Evolutionary conservation across 176 grass and related monocot genomes (phyloP).

Genomic region (Hyparrhenia diplandra): DNA sequence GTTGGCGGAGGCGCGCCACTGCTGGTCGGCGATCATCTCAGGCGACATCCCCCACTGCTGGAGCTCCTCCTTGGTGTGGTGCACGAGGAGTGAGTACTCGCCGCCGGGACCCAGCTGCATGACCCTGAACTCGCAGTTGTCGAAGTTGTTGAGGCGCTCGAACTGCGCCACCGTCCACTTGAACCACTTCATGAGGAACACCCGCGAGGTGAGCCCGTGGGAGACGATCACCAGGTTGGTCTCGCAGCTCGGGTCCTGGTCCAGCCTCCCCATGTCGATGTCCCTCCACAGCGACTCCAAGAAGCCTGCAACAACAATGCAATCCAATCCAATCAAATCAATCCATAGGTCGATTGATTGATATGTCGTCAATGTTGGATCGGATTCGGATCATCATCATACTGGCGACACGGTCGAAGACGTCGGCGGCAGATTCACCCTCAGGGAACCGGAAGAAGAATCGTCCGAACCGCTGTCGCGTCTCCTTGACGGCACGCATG

Average conservation of each 20-base stretch:
- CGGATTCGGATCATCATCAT: neutral
- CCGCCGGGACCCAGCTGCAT: conserved; percentile 85
- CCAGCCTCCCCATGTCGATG: conserved; percentile 82
- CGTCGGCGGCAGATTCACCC: conserved; percentile 93
- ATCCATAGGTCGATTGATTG: neutral
- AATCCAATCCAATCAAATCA: neutral
- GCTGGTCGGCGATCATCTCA: conserved; percentile 94
- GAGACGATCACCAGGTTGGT: conserved; percentile 88
- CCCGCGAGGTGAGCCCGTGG: conserved; percentile 77
- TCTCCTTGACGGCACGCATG: conserved; percentile 87
- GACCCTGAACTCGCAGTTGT: conserved; percentile 82
- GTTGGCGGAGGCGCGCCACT: conserved; percentile 68
- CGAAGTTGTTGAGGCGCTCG: conserved; percentile 84
- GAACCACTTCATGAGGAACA: conserved; percentile 99
- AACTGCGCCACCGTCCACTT: conserved; percentile 98
- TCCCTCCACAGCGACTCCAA: conserved; percentile 93
- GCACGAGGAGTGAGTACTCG: conserved; percentile 90
- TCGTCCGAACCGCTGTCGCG: conserved; percentile 67
- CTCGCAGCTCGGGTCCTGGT: conserved; percentile 50
- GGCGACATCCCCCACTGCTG: conserved; percentile 64
- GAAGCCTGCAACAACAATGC: conserved; percentile 67
- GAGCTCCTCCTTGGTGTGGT: conserved; percentile 87
- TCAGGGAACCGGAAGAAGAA: conserved; percentile 99
- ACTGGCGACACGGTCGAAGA: conserved; percentile 97
- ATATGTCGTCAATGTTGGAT: neutral